These are phyloP conservation scores for Basidiobolus meristosporus DNA, from an alignment of 371 early-diverging fungal species.

Conservation along the genomic window DNA sequence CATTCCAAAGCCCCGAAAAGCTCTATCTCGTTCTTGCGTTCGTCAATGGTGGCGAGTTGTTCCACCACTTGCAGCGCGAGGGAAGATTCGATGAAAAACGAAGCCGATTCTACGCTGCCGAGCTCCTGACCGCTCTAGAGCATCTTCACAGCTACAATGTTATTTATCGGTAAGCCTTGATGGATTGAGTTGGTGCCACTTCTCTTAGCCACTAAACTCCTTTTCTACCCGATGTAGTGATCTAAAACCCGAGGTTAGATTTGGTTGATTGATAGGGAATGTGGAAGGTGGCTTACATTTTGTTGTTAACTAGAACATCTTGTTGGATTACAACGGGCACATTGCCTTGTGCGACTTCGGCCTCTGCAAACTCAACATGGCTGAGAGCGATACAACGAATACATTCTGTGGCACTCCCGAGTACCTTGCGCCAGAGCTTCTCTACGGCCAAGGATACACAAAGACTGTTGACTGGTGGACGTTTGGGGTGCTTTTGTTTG, in stretches of 20 bases:
- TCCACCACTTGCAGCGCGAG: conserved; percentile 70
- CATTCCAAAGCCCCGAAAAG: conserved; percentile 75
- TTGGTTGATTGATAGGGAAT: too few species aligned
- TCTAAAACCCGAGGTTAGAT: conserved; percentile 64
- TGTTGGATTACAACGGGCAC: conserved; percentile 90
- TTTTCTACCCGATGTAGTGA: conserved; percentile 29
- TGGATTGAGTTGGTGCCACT: not conserved
- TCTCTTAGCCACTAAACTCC: conserved; percentile 3
- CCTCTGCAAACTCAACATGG: conserved; percentile 89
- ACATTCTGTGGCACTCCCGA: conserved; percentile 99
- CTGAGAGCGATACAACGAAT: conserved; percentile 77
- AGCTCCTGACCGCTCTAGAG: conserved; percentile 61
- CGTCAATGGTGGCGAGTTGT: conserved; percentile 88
- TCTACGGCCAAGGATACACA: conserved; percentile 84
- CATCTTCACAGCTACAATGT: conserved; percentile 78
- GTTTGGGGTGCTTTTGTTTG: conserved; percentile 87
- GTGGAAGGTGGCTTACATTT: not conserved
- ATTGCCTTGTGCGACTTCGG: conserved; percentile 97
- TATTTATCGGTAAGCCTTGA: conserved; percentile 38
- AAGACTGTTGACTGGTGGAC: conserved; percentile 97
- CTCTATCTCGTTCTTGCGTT: conserved; percentile 82
- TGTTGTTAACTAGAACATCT: conserved; percentile 37
- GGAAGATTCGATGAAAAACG: conserved; percentile 48
- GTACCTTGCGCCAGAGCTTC: conserved; percentile 94
- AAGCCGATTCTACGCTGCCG: conserved; percentile 52